Conservation (phyloP, 23 red algal genomes). For the Chondrus crispus region DNA sequence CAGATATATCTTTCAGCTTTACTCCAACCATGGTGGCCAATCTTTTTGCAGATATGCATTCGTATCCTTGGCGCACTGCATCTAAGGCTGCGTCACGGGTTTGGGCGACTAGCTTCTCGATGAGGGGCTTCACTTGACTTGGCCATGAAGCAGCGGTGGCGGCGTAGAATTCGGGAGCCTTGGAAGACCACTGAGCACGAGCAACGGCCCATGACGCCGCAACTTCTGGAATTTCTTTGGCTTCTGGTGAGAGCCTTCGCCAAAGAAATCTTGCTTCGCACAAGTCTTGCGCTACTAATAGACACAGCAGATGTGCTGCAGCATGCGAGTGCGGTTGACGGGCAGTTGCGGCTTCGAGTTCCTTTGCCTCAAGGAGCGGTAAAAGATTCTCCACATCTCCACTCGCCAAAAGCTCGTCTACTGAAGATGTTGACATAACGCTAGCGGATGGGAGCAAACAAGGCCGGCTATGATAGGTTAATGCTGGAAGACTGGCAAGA, state of each 20-base stretch:
- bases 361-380: slow-evolving; percentile 1
- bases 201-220: slow-evolving; percentile 32
- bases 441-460: no score
- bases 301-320: slow-evolving; percentile 3
- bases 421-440: no score
- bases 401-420: no score
- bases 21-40: not conserved
- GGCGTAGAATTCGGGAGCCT: slow-evolving; percentile 1
- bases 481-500: no score
- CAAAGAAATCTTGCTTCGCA: slow-evolving; percentile 52
- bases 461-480: not conserved
- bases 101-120: not conserved
- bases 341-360: slow-evolving; percentile 6
- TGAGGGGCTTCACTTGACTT: not conserved
- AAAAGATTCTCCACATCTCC: not conserved
- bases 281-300: slow-evolving; percentile 15
- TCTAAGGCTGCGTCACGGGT: not conserved
- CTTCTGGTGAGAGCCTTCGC: slow-evolving; percentile 3
- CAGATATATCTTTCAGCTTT: not conserved
- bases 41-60: not conserved
- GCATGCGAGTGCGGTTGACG: slow-evolving; percentile 2
- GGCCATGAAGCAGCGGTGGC: not conserved
- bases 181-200: not conserved
- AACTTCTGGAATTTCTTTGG: not conserved
- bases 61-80: not conserved